These are phyloP conservation scores for Helminthosporium solani DNA, from an alignment of 2,329 filamentous ascomycete genomes.

Conservation along the genomic window DNA sequence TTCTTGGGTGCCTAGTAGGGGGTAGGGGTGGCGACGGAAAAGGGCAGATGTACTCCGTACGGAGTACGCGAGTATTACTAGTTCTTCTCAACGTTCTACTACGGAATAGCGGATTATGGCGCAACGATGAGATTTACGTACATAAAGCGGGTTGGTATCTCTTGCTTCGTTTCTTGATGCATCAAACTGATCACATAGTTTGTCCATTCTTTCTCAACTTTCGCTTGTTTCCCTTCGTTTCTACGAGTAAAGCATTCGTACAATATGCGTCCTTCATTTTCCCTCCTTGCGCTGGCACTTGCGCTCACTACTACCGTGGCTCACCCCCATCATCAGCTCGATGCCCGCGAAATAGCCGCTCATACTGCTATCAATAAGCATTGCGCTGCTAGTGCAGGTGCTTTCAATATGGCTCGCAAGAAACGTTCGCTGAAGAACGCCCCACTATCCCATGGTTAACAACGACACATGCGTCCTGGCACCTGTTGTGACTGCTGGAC, in stretches of 20 bases:
- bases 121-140: background rate
- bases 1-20: too few species aligned
- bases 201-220: background rate
- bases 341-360: slow-evolving; percentile 1
- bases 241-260: background rate
- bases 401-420: slow-evolving; percentile 5
- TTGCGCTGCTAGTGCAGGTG: slow-evolving; percentile 4
- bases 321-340: slow-evolving; percentile 5
- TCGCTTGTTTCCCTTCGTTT: background rate
- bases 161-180: background rate
- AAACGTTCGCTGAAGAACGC: slow-evolving; percentile 6
- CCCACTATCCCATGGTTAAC: slow-evolving; percentile 11
- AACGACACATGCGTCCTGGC: slow-evolving; percentile 17
- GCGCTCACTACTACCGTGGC: background rate
- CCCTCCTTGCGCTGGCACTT: background rate
- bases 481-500: slow-evolving; percentile 17
- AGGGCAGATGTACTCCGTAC: background rate
- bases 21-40: background rate
- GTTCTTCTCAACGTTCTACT: too few species aligned
- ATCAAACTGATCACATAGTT: background rate
- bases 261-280: slow-evolving; percentile 3
- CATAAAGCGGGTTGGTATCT: background rate
- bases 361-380: slow-evolving; percentile 3
- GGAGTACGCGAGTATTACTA: too few species aligned
- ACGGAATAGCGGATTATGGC: too few species aligned